phyloP scores from a whole-genome alignment of 257 asterid genomes.

The Fraxinus pennsylvanica region DNA sequence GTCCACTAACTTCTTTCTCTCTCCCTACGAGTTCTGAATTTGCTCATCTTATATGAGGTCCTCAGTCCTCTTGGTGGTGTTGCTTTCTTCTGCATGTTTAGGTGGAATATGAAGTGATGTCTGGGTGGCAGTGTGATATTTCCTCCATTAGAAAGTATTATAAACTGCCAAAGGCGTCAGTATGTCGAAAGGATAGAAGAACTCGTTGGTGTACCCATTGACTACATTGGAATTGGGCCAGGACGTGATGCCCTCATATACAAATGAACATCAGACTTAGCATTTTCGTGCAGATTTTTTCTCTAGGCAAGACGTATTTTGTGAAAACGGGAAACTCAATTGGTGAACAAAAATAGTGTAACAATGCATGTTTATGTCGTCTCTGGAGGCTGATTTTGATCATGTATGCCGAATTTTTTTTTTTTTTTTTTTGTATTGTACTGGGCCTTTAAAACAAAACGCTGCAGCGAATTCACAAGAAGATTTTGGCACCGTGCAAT shows the following conservation, averaged over 20 bases:
- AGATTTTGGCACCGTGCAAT: not conserved
- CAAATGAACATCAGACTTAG: conserved; percentile 45
- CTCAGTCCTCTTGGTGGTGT: not conserved
- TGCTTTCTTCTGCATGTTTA: conserved; percentile 24
- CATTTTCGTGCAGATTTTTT: not conserved
- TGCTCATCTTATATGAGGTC: not conserved
- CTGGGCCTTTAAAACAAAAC: not conserved
- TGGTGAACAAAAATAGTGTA: conserved; percentile 14
- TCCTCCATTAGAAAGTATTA: conserved; percentile 80
- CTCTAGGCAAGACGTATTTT: not conserved
- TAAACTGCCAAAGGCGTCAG: conserved; percentile 68
- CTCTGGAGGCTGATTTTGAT: not conserved
- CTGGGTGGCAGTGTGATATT: conserved; percentile 86
- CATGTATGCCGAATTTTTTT: no score
- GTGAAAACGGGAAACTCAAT: not conserved
- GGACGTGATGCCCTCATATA: conserved; percentile 95
- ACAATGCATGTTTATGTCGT: not conserved
- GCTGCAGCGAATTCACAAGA: not conserved
- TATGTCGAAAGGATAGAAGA: conserved; percentile 90
- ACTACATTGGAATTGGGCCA: conserved; percentile 93
- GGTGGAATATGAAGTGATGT: conserved; percentile 88
- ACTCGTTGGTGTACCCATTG: conserved; percentile 77
- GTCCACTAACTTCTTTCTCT: not conserved
- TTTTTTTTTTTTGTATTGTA: no score
- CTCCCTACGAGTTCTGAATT: not conserved